Conservation (phyloP, 1,139 yeast genomes). For the Debaryomycetaceae sp. region DNA sequence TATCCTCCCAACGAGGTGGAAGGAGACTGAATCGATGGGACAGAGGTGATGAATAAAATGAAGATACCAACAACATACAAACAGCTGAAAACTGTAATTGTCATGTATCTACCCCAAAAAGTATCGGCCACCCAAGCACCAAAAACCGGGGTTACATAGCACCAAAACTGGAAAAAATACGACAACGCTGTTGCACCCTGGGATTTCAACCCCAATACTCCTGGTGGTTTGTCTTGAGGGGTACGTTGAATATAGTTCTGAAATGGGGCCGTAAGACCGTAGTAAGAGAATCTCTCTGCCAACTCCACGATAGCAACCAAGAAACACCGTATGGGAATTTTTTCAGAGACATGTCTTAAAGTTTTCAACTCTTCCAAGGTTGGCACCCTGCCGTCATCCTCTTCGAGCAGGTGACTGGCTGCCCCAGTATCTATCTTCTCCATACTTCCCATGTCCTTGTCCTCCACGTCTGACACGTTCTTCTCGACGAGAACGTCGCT, state of each 20-base stretch:
- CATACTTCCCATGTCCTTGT: background rate
- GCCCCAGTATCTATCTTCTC: background rate
- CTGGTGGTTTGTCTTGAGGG: conserved; percentile 46
- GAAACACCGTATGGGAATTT: conserved; percentile 52
- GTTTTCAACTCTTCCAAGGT: conserved; percentile 37
- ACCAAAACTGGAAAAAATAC: conserved; percentile 77
- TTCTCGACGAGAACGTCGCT: background rate
- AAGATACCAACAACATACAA: conserved; percentile 62
- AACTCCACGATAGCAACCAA: conserved; percentile 76
- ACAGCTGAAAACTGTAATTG: conserved; percentile 59
- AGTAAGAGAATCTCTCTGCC: conserved; percentile 82
- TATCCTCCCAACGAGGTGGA: conserved; percentile 49
- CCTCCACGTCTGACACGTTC: background rate
- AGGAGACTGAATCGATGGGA: conserved; percentile 55
- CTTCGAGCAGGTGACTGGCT: conserved; percentile 1
- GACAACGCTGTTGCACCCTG: conserved; percentile 73
- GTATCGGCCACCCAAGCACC: conserved; percentile 80
- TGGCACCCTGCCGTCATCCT: conserved; percentile 31
- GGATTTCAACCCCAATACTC: conserved; percentile 60
- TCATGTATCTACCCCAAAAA: conserved; percentile 66
- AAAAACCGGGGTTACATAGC: conserved; percentile 73
- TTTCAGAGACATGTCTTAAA: conserved; percentile 40
- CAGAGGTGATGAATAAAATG: conserved; percentile 66
- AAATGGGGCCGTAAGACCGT: conserved; percentile 73
- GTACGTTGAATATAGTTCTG: conserved; percentile 71